Evolutionary conservation across 108 stramenopile species (phyloP), one percentile per base, ranked within the genome.

Genomic region (Cyclotella choctawhatcheeana): DNA sequence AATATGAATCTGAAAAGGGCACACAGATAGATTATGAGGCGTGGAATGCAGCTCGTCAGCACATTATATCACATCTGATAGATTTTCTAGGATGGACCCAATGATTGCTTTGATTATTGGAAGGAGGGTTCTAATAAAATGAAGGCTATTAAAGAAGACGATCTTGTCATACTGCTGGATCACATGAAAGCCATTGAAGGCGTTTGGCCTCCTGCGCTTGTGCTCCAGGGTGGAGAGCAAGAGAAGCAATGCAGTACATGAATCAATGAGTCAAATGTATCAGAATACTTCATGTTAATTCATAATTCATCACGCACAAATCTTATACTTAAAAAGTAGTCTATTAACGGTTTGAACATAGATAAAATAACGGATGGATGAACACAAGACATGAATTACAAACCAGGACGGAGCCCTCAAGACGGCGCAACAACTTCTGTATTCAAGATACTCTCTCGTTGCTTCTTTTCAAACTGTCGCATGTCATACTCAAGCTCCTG

Each of bases 401-500:
- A 8, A 56, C 5, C 25, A 30, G 25, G 25, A 21, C 3, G 5
- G 55, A 30, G 10, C 7, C 22, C 30, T 60, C 33, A 22, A 17
- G 5, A 8, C 4, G 34, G 33, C 12, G 33, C 58, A 20, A 60
- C 59, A 24, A 60, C 35, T 24, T 60, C 35, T 40, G 59, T 29
- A 37, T 40, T 40, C 55, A 60, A 40, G 40, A 35, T 56, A 30
- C 53, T 73, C 37, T 67, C 55, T 37, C 51, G 32, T 26, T 60
- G 55, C 25, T 76, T 66, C 47, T 74, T 67, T 51, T 62, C 58
- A 61, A 67, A 68, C 59, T 88, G 74, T 24, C 84, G 72, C 33
- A 78, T 81, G 62, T 96, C 96, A 58, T 88, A 94, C 60, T 96
- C 92, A 26, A 97, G 66, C 71, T 96, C 97, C 44, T 90, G 86